Conservation (phyloP, 2,329 filamentous ascomycete species). For the Pseudogymnoascus sp. region DNA sequence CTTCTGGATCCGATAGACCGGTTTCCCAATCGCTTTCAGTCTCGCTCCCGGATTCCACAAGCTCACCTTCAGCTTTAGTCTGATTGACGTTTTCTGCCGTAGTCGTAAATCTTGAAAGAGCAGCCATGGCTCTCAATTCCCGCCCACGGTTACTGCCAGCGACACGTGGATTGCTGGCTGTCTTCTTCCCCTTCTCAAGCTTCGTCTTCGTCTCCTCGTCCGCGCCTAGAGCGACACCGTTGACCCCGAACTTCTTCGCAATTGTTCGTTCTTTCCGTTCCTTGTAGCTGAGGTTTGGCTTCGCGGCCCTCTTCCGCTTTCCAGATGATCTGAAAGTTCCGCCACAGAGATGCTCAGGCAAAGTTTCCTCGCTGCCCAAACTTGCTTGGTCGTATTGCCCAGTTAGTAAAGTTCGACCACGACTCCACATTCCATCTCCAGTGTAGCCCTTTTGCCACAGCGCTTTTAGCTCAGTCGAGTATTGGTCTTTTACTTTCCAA, state of each 20-base stretch:
- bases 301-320: slow-evolving; percentile 42
- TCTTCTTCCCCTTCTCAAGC: slow-evolving; percentile 40
- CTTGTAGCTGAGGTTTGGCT: slow-evolving; percentile 30
- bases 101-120: slow-evolving; percentile 46
- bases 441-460: slow-evolving; percentile 65
- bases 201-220: slow-evolving; percentile 46
- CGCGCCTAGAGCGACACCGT: slow-evolving; percentile 32
- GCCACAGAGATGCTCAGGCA: slow-evolving; percentile 69
- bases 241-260: slow-evolving; percentile 48
- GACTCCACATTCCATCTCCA: slow-evolving; percentile 77
- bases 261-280: slow-evolving; percentile 44
- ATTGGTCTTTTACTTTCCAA: slow-evolving; percentile 69
- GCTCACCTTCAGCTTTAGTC: slow-evolving; percentile 27
- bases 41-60: slow-evolving; percentile 37
- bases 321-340: slow-evolving; percentile 61
- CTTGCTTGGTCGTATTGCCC: slow-evolving; percentile 50
- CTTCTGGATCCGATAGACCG: slow-evolving; percentile 30
- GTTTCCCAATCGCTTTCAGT: slow-evolving; percentile 35
- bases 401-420: slow-evolving; percentile 53
- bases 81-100: slow-evolving; percentile 27
- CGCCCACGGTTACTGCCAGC: slow-evolving; percentile 49
- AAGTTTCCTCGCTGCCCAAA: slow-evolving; percentile 42
- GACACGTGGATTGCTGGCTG: slow-evolving; percentile 47
- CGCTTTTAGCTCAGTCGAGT: slow-evolving; percentile 59
- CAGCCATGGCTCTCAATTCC: slow-evolving; percentile 52